Base-by-base conservation (phyloP, 257 asterid genomes). In the Thymus mandschuricus region DNA sequence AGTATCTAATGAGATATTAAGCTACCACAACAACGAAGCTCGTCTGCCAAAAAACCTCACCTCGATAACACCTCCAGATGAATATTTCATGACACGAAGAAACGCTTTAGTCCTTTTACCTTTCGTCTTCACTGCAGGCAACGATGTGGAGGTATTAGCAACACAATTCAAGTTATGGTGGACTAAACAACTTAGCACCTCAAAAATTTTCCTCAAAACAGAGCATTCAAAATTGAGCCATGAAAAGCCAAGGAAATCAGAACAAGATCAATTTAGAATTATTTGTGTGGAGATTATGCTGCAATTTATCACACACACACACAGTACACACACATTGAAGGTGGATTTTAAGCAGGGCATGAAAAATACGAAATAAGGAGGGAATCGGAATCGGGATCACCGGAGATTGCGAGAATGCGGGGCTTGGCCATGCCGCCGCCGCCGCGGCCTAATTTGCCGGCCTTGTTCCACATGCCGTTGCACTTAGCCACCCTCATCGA, bases 401-500 rank as follows among this genome's bases (percentile, higher is more conserved):
- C 90, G 68, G 97, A 88, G 52, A 95, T 86, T 71, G 95, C 96
- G 79, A 95, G 97, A 73, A 95, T 97, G 71, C 99, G 89, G 38
- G 99, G 97, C 81, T 92, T 95, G 6, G 99, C 99, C 99, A 92
- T 92, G 76, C 83, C 80, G 70, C 92, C 21, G 21, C 21, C 91
- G 67, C 92, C 91, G 70, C 93, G 96, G 66, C 99, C 95, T 55
- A 95, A 70, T 81, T 89, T 89, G 52, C 79, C 95, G 1, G 92
- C 45, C 79, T 92, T 95, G 41, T 90, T 96, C 92, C 96, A 92
- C 78, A 86, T 79, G 63, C 96, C 98, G 60, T 57, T 82, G 81
- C 96, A 87, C 79, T 95, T 95, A 75, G 96, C 99, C 68, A 92
- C 99, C 57, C 99, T 88, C 70, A 95, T 92, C 75, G 98, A 90